phyloP scores from a whole-genome alignment of 805 yeast genomes.

The Candida manassasensis region DNA sequence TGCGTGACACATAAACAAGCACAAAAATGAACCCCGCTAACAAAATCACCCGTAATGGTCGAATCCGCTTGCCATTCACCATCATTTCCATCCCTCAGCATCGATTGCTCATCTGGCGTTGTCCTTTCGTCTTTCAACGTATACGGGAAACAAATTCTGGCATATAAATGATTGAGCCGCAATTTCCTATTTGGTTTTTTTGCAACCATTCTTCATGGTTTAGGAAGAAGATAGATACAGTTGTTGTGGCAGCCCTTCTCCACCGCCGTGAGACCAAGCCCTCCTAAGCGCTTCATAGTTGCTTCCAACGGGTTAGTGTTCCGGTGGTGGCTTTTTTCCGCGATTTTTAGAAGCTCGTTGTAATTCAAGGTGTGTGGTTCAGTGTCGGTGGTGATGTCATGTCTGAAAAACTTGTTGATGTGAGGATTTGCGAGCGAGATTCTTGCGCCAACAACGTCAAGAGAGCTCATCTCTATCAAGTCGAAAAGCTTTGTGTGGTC shows the following conservation, averaged over 20 bases:
- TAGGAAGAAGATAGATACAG: conserved; percentile 16
- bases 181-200: background rate
- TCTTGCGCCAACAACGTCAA: conserved; percentile 26
- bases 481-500: conserved; percentile 22
- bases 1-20: background rate
- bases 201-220: background rate
- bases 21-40: background rate
- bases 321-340: conserved; percentile 5
- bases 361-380: conserved; percentile 8
- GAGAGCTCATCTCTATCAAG: conserved; percentile 16
- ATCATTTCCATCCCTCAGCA: conserved; percentile 2
- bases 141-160: no score
- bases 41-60: conserved; percentile 1
- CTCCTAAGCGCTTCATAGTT: conserved; percentile 17
- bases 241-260: conserved; percentile 12
- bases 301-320: background rate
- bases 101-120: no score
- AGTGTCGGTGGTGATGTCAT: background rate
- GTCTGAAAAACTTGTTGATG: conserved; percentile 14
- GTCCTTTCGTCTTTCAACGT: no score
- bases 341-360: conserved; percentile 14
- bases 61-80: conserved; percentile 2
- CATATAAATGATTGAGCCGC: background rate
- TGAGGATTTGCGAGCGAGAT: conserved; percentile 12
- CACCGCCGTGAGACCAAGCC: conserved; percentile 17